Percentiles rank a stretch among this genome's conserved stretches.
Evolutionary conservation across 2,329 filamentous ascomycete genomes (phyloP).

Genomic region (Purpureocillium lavendulum): DNA sequence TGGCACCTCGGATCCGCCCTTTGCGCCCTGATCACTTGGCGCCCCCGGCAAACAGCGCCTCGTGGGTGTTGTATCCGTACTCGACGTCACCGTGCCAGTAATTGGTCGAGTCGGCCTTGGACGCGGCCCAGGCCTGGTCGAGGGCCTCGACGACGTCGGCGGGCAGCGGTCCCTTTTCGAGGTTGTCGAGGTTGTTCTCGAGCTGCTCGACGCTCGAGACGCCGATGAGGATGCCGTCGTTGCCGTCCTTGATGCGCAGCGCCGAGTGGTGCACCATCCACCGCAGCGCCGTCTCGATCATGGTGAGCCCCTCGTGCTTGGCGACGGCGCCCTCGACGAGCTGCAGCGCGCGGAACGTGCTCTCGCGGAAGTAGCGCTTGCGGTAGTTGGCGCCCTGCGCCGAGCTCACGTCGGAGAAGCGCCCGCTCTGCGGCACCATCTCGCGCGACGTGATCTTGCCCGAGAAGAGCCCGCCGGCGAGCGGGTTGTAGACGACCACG

Average conservation of each 20-base stretch:
- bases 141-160: slow-evolving; percentile 67
- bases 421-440: slow-evolving; percentile 53
- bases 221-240: slow-evolving; percentile 53
- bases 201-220: slow-evolving; percentile 50
- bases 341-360: slow-evolving; percentile 52
- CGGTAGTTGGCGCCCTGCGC: slow-evolving; percentile 50
- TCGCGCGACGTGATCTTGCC: slow-evolving; percentile 69
- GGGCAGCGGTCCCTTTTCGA: slow-evolving; percentile 65
- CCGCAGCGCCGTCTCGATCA: slow-evolving; percentile 66
- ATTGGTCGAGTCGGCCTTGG: slow-evolving; percentile 46
- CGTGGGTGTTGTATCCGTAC: slow-evolving; percentile 58
- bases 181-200: slow-evolving; percentile 44
- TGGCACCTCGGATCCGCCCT: too few species aligned
- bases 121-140: slow-evolving; percentile 69
- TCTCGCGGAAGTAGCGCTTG: slow-evolving; percentile 63
- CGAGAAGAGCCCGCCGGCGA: slow-evolving; percentile 72
- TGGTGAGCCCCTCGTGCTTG: slow-evolving; percentile 53
- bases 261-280: slow-evolving; percentile 67
- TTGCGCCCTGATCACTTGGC: slow-evolving; percentile 24
- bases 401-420: slow-evolving; percentile 55
- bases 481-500: slow-evolving; percentile 74
- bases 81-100: slow-evolving; percentile 54
- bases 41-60: slow-evolving; percentile 45
- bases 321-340: slow-evolving; percentile 59
- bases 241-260: slow-evolving; percentile 41